Conservation (phyloP, 129 eudicot species). For the Pittosporum tobira region DNA sequence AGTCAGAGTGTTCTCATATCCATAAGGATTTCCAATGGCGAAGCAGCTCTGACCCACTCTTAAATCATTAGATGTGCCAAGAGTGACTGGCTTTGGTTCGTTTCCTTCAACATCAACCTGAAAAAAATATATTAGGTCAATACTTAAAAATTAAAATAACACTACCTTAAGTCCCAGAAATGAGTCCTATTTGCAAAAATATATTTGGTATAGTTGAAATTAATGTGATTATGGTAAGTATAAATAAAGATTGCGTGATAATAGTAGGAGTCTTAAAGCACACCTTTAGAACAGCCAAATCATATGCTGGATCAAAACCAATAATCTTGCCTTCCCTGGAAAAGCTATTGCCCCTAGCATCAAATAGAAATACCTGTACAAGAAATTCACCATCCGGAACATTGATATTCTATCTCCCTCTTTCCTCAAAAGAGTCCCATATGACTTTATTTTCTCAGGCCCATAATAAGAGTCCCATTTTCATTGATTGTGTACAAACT, state of each 20-base stretch:
- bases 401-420: not conserved
- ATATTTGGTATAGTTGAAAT: not conserved
- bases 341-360: conserved; percentile 50
- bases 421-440: too few species aligned
- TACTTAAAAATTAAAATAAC: too few species aligned
- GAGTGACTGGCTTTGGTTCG: conserved; percentile 57
- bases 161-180: too few species aligned
- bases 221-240: not conserved
- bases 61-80: conserved; percentile 55
- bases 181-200: too few species aligned
- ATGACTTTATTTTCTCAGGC: too few species aligned
- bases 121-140: not conserved
- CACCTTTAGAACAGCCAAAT: conserved; percentile 94
- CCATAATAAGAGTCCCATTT: too few species aligned
- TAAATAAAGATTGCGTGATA: not conserved
- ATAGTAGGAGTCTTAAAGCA: not conserved
- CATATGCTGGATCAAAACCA: conserved; percentile 78
- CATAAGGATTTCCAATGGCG: conserved; percentile 95
- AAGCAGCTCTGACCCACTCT: conserved; percentile 89
- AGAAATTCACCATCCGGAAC: not conserved
- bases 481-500: too few species aligned
- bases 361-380: conserved; percentile 53
- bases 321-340: conserved; percentile 58
- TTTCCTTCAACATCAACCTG: conserved; percentile 65
- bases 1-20: conserved; percentile 88